Evolutionary conservation across 257 asterid species (phyloP).

Genomic region (Leptodermis oblonga): DNA sequence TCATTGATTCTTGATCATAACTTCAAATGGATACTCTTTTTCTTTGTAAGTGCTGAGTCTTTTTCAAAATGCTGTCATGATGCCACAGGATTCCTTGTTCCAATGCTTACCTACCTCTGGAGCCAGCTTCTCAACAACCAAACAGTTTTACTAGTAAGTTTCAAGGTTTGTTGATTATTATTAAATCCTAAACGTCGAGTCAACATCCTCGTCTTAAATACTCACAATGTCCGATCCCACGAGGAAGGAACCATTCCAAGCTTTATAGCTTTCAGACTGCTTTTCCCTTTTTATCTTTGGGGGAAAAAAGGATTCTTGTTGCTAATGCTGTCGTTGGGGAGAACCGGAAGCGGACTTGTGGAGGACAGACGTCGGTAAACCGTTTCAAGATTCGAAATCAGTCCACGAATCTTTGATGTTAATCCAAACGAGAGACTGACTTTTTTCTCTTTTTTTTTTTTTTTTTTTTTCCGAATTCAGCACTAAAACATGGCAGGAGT

Average conservation of each 20-base stretch:
- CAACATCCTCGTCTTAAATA: background rate
- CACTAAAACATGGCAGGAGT: too few species aligned
- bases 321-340: too few species aligned
- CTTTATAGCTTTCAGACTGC: background rate
- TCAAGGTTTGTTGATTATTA: background rate
- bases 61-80: background rate
- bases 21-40: background rate
- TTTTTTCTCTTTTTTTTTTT: too few species aligned
- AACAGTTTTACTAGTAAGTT: too few species aligned
- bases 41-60: background rate
- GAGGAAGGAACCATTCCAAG: too few species aligned
- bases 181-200: background rate
- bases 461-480: too few species aligned
- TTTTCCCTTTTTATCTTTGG: background rate
- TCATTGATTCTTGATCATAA: background rate
- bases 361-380: background rate
- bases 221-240: background rate
- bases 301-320: constrained; percentile 3
- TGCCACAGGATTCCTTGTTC: background rate
- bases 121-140: constrained; percentile 12
- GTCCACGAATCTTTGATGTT: background rate
- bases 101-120: background rate
- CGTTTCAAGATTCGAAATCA: background rate
- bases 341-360: too few species aligned
- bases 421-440: too few species aligned